Conservation (phyloP, 768 basidiomycete species). For the Leccinum olivaceopallidum region DNA sequence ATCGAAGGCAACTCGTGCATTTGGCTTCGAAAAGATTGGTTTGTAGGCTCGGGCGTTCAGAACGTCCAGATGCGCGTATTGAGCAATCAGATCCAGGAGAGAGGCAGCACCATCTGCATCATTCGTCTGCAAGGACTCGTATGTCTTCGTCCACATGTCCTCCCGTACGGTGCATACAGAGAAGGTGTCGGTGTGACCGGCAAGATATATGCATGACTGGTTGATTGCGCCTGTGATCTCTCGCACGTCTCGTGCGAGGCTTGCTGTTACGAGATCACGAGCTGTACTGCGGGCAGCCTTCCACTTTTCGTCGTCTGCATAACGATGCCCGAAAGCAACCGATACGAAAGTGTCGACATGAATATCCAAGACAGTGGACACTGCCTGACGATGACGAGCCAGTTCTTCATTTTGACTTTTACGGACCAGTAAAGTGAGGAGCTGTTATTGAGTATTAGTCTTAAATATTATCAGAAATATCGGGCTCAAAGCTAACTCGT, state of each 20-base stretch:
- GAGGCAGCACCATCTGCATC: slow-evolving; percentile 61
- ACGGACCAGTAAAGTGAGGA: slow-evolving; percentile 35
- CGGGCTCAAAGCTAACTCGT: slow-evolving; percentile 48
- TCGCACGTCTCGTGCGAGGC: slow-evolving; percentile 36
- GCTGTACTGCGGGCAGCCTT: slow-evolving; percentile 39
- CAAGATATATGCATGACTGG: slow-evolving; percentile 36
- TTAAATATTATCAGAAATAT: slow-evolving; percentile 1
- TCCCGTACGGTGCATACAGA: slow-evolving; percentile 45
- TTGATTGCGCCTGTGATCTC: slow-evolving; percentile 33
- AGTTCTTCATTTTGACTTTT: slow-evolving; percentile 33
- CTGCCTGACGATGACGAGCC: slow-evolving; percentile 28
- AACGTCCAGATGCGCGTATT: slow-evolving; percentile 64
- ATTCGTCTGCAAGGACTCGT: slow-evolving; percentile 53
- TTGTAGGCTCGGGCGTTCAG: slow-evolving; percentile 56
- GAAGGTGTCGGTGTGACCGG: slow-evolving; percentile 31
- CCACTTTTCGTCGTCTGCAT: slow-evolving; percentile 44
- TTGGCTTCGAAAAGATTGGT: slow-evolving; percentile 34
- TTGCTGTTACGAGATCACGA: slow-evolving; percentile 40
- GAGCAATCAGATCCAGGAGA: slow-evolving; percentile 58
- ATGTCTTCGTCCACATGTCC: slow-evolving; percentile 70
- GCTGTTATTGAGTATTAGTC: slow-evolving; percentile 24
- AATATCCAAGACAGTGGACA: slow-evolving; percentile 46
- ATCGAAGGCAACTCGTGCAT: slow-evolving; percentile 41
- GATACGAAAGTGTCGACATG: slow-evolving; percentile 49
- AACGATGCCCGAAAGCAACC: slow-evolving; percentile 44